phyloP scores from a whole-genome alignment of 176 grass and related monocot genomes.

The maize (Zea mays) region Zm-B73-REFERENCE-NAM-5.0 NC_050097.1:225180501-225181000 shows the following conservation, averaged over 20 bases:
- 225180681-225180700: not conserved
- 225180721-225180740: not conserved
- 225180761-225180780: conserved; percentile 1
- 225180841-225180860: not conserved
- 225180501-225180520: no score
- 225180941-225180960: conserved; percentile 78
- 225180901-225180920: conserved; percentile 57
- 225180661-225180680: not conserved
- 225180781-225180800: not conserved
- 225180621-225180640: no score
- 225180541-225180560: no score
- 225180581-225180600: no score
- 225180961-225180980: conserved; percentile 97
- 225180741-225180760: not conserved
- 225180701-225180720: not conserved
- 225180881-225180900: not conserved
- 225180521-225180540: no score
- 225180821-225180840: not conserved
- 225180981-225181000: conserved; percentile 85
- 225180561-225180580: no score
- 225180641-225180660: not conserved
- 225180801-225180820: not conserved
- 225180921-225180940: conserved; percentile 71
- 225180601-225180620: no score
- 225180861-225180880: not conserved